phyloP scores from a whole-genome alignment of 371 early-diverging fungal species.

The Rhizopus microsporus region DNA sequence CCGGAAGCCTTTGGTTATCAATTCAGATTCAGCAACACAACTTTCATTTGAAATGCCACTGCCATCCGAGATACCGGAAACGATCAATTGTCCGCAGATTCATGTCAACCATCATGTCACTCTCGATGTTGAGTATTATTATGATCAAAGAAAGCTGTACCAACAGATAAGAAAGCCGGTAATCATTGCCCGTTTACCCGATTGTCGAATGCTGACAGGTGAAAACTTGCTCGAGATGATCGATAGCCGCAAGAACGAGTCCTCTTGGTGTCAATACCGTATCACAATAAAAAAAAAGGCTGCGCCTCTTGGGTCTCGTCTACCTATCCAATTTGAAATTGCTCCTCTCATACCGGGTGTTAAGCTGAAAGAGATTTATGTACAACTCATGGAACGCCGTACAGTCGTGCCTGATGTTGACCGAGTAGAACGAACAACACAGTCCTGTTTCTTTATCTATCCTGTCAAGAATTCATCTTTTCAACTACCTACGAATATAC shows the following conservation, averaged over 20 bases:
- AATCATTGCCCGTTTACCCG: conserved; percentile 24
- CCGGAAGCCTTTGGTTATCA: not conserved
- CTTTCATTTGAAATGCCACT: conserved; percentile 35
- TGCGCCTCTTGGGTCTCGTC: conserved; percentile 15
- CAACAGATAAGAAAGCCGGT: conserved; percentile 11
- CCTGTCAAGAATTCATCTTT: conserved; percentile 7
- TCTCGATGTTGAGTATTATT: conserved; percentile 8
- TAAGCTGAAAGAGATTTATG: conserved; percentile 21
- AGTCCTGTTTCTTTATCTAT: conserved; percentile 19
- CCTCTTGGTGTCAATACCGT: conserved; percentile 28
- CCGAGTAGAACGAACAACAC: not conserved
- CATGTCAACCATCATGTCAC: conserved; percentile 17
- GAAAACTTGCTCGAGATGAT: conserved; percentile 16
- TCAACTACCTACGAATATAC: conserved; percentile 1
- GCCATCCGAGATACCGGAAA: conserved; percentile 26
- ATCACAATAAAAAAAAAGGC: conserved; percentile 26
- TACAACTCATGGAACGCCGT: conserved; percentile 26
- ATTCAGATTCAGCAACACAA: conserved; percentile 4
- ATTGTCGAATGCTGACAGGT: conserved; percentile 14
- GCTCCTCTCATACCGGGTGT: conserved; percentile 17
- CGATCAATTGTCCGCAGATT: conserved; percentile 19
- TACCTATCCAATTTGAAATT: conserved; percentile 25
- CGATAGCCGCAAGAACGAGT: conserved; percentile 21
- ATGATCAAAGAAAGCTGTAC: conserved; percentile 6
- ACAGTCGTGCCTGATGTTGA: conserved; percentile 2